These are phyloP conservation scores for Salix dunnii DNA, from an alignment of 345 rosid genomes.

Conservation along the genomic window DNA sequence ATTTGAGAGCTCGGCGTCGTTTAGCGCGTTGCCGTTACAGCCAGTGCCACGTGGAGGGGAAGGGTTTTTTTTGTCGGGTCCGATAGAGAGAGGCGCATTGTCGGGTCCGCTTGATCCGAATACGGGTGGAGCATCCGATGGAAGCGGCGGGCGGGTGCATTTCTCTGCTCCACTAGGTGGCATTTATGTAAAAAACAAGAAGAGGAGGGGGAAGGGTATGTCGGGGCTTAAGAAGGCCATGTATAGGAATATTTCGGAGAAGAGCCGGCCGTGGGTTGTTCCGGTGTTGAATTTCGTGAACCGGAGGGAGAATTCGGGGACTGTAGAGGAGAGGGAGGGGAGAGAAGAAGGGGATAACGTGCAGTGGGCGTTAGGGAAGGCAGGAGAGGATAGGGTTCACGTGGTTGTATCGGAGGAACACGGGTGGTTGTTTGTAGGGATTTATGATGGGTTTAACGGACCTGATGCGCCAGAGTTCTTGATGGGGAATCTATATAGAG, in stretches of 20 bases:
- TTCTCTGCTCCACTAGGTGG: conserved; percentile 94
- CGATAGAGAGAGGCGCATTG: conserved; percentile 72
- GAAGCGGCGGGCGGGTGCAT: conserved; percentile 46
- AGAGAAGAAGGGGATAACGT: conserved; percentile 26
- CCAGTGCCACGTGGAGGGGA: conserved; percentile 69
- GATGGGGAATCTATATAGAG: conserved; percentile 95
- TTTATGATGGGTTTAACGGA: conserved; percentile 95
- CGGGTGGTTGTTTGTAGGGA: conserved; percentile 95
- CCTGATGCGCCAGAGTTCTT: conserved; percentile 96
- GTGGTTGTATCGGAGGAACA: conserved; percentile 96
- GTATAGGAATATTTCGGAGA: conserved; percentile 61
- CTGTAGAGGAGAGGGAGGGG: conserved; percentile 29
- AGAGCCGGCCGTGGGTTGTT: conserved; percentile 92
- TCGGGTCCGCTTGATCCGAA: conserved; percentile 79
- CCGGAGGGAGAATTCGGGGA: conserved; percentile 41
- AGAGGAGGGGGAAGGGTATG: conserved; percentile 57
- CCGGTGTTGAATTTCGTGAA: conserved; percentile 78
- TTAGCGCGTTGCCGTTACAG: conserved; percentile 76
- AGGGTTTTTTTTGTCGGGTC: conserved; percentile 87
- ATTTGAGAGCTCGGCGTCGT: conserved; percentile 89
- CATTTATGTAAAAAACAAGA: conserved; percentile 45
- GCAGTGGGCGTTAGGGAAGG: conserved; percentile 96
- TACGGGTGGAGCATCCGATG: conserved; percentile 34
- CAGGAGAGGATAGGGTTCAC: conserved; percentile 96
- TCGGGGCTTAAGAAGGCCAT: conserved; percentile 55